Conservation (phyloP, 441 rosid species). For the Euphorbia corollata region DNA sequence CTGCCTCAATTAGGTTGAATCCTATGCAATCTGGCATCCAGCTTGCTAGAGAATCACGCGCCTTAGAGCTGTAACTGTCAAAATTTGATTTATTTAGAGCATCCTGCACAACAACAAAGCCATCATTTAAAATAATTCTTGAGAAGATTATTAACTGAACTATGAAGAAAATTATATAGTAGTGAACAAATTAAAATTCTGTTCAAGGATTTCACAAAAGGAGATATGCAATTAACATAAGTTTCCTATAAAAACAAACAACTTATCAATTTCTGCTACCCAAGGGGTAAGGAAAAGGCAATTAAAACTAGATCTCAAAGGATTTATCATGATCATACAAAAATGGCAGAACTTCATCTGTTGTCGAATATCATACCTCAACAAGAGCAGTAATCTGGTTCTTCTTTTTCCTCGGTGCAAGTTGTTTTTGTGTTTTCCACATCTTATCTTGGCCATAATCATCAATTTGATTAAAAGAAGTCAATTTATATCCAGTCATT, state of each 20-base stretch:
- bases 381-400: constrained; percentile 88
- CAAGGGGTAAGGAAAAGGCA: not conserved
- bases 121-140: constrained; percentile 4
- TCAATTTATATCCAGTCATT: constrained; percentile 79
- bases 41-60: constrained; percentile 78
- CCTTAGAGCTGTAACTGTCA: constrained; percentile 74
- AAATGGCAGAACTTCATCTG: not conserved
- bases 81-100: constrained; percentile 80
- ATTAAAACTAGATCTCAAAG: not conserved
- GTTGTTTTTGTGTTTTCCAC: constrained; percentile 97
- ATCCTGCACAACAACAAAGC: constrained; percentile 47
- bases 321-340: constrained; percentile 7
- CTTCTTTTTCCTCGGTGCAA: constrained; percentile 82
- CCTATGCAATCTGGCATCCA: constrained; percentile 97
- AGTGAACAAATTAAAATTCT: not conserved
- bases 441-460: constrained; percentile 97
- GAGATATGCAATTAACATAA: not conserved
- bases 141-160: not conserved
- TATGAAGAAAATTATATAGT: not conserved
- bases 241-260: not conserved
- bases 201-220: not conserved
- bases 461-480: constrained; percentile 90
- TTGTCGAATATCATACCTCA: constrained; percentile 49
- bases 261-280: not conserved
- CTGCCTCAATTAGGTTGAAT: constrained; percentile 93